Evolutionary conservation across 2,329 filamentous ascomycete species (phyloP).

Genomic region (Diaporthe velutina): DNA sequence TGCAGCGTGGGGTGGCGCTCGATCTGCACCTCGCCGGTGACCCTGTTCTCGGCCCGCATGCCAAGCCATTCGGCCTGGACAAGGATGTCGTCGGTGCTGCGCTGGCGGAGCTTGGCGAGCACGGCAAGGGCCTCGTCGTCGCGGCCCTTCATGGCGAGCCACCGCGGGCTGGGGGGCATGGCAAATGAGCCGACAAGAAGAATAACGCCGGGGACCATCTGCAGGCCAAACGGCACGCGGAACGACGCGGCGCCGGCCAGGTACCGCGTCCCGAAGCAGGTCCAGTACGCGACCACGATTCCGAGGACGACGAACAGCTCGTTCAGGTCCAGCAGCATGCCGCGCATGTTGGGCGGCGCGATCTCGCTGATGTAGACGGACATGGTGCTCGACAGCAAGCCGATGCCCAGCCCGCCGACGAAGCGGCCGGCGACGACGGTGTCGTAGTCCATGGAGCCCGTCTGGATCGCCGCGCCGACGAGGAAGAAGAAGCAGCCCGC

Average conservation of each 20-base stretch:
- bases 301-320: conserved; percentile 49
- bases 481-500: conserved; percentile 65
- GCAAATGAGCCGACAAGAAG: conserved; percentile 54
- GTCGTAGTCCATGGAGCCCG: conserved; percentile 59
- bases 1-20: conserved; percentile 50
- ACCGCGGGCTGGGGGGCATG: conserved; percentile 68
- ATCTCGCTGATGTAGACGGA: conserved; percentile 48
- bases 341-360: conserved; percentile 46
- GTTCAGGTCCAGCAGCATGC: conserved; percentile 49
- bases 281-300: conserved; percentile 48
- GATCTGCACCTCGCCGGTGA: conserved; percentile 57
- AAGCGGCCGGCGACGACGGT: conserved; percentile 67
- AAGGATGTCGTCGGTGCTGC: conserved; percentile 56
- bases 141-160: conserved; percentile 60
- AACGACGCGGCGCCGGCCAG: conserved; percentile 46
- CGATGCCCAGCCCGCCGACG: conserved; percentile 66
- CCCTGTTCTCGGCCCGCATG: conserved; percentile 61
- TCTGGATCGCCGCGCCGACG: conserved; percentile 66
- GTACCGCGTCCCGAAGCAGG: conserved; percentile 43
- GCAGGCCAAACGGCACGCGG: conserved; percentile 60
- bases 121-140: conserved; percentile 61
- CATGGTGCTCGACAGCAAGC: conserved; percentile 61
- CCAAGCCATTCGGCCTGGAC: conserved; percentile 62
- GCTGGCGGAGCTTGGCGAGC: conserved; percentile 62
- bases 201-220: conserved; percentile 48